Percentiles rank a stretch among this genome's conserved stretches.
phyloP scores from a whole-genome alignment of 1,284 basidiomycete species.

The Puccinia hordei region DNA sequence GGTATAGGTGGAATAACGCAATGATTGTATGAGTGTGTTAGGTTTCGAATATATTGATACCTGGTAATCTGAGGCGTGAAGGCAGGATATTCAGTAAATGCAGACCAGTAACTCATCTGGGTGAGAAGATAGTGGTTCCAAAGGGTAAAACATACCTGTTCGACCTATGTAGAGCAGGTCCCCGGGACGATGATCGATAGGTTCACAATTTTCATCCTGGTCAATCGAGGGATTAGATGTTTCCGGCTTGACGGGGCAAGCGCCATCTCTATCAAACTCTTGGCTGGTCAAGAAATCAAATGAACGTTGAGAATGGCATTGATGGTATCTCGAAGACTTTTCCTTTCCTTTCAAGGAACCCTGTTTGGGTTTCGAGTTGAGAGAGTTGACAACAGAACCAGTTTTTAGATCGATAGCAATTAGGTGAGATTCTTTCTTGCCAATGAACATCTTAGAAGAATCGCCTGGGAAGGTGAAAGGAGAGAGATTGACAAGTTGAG shows the following conservation, averaged over 20 bases:
- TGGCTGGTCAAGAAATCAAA: slow-evolving; percentile 70
- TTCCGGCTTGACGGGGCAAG: slow-evolving; percentile 4
- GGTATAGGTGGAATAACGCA: slow-evolving; percentile 74
- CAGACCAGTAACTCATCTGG: neutral
- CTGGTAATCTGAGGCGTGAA: slow-evolving; percentile 57
- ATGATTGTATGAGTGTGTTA: slow-evolving; percentile 66
- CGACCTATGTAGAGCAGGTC: slow-evolving; percentile 73
- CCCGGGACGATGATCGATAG: slow-evolving; percentile 54
- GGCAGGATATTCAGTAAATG: neutral
- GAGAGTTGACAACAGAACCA: slow-evolving; percentile 66
- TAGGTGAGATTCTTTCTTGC: slow-evolving; percentile 78
- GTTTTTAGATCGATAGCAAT: slow-evolving; percentile 79
- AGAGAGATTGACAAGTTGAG: slow-evolving; percentile 81
- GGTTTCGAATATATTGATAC: slow-evolving; percentile 59
- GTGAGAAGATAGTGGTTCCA: neutral
- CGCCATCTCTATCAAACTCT: slow-evolving; percentile 58
- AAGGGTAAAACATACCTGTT: slow-evolving; percentile 68
- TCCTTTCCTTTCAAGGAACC: slow-evolving; percentile 66
- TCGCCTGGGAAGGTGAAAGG: slow-evolving; percentile 76
- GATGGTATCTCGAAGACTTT: slow-evolving; percentile 63
- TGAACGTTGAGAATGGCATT: slow-evolving; percentile 60
- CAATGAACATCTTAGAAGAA: slow-evolving; percentile 75
- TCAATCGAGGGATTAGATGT: slow-evolving; percentile 19
- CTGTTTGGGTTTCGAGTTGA: slow-evolving; percentile 12
- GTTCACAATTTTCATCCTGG: slow-evolving; percentile 50